phyloP scores from a whole-genome alignment of 2,329 filamentous ascomycete genomes.

The Geosmithia morbida region DNA sequence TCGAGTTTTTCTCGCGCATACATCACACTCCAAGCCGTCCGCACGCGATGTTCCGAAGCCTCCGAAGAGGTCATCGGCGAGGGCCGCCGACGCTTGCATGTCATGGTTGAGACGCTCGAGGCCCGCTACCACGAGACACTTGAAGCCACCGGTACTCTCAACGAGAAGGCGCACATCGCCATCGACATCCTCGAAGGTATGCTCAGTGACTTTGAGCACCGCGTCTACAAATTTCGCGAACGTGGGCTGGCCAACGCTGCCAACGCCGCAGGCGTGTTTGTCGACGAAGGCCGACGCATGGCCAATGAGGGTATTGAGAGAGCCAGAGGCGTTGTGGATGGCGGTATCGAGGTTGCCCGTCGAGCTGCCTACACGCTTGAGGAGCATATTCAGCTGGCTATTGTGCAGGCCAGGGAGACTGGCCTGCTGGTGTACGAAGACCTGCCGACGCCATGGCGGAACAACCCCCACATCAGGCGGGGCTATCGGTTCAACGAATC shows the following conservation, averaged over 20 bases:
- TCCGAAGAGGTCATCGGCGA: constrained; percentile 83
- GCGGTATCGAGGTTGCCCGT: constrained; percentile 68
- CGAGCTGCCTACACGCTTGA: constrained; percentile 71
- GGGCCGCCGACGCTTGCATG: constrained; percentile 66
- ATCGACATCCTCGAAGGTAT: constrained; percentile 78
- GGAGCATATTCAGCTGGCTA: constrained; percentile 69
- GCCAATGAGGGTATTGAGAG: constrained; percentile 66
- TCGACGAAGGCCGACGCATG: constrained; percentile 66
- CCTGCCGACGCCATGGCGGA: constrained; percentile 79
- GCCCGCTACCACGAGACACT: constrained; percentile 75
- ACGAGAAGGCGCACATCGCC: constrained; percentile 81
- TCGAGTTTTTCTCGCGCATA: constrained; percentile 74
- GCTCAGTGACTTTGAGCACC: constrained; percentile 70
- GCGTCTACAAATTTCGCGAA: constrained; percentile 67
- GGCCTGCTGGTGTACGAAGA: constrained; percentile 83
- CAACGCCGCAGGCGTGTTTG: constrained; percentile 54
- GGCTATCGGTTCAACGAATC: constrained; percentile 92
- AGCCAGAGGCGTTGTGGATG: constrained; percentile 64
- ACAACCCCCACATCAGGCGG: constrained; percentile 83
- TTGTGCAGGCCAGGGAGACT: constrained; percentile 59
- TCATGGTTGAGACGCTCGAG: constrained; percentile 89
- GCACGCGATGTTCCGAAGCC: constrained; percentile 76
- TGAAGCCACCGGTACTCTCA: constrained; percentile 69
- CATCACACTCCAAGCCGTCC: constrained; percentile 71
- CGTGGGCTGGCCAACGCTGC: constrained; percentile 54